phyloP scores from a whole-genome alignment of 768 basidiomycete genomes.

The Pleurotus citrinopileatus region DNA sequence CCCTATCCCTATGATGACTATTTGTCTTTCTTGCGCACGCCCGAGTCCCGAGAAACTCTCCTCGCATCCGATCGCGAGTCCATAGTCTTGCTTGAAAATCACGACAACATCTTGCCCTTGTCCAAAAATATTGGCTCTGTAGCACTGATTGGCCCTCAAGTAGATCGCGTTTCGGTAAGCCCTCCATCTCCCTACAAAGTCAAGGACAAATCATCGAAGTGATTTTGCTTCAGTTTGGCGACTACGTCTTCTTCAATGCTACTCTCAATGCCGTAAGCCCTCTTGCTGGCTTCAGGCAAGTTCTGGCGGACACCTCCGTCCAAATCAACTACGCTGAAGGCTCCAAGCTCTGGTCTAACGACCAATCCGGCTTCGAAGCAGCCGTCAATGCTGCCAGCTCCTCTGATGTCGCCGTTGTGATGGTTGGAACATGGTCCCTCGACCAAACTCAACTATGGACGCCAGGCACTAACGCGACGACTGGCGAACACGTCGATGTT shows the following conservation, averaged over 20 bases:
- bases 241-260: slow-evolving; percentile 71
- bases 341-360: slow-evolving; percentile 67
- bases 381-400: slow-evolving; percentile 51
- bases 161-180: slow-evolving; percentile 54
- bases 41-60: slow-evolving; percentile 44
- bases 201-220: too few relatives aligned
- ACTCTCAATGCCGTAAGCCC: slow-evolving; percentile 56
- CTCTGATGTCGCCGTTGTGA: slow-evolving; percentile 62
- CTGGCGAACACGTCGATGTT: slow-evolving; percentile 67
- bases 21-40: slow-evolving; percentile 49
- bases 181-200: background rate
- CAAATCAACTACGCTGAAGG: slow-evolving; percentile 66
- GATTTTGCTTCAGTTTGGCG: slow-evolving; percentile 58
- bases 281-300: slow-evolving; percentile 57
- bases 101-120: slow-evolving; percentile 49
- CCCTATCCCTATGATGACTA: slow-evolving; percentile 69
- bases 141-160: slow-evolving; percentile 65
- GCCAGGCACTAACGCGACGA: slow-evolving; percentile 65
- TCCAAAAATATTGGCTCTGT: slow-evolving; percentile 45
- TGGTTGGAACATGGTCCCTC: slow-evolving; percentile 65
- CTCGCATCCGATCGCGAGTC: slow-evolving; percentile 57
- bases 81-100: slow-evolving; percentile 64
- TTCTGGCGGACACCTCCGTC: slow-evolving; percentile 44
- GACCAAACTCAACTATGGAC: slow-evolving; percentile 58
- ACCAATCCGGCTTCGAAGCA: slow-evolving; percentile 49